These are phyloP conservation scores for Kalanchoe fedtschenkoi DNA, from an alignment of 164 flowering plant genomes.

Conservation along the genomic window DNA sequence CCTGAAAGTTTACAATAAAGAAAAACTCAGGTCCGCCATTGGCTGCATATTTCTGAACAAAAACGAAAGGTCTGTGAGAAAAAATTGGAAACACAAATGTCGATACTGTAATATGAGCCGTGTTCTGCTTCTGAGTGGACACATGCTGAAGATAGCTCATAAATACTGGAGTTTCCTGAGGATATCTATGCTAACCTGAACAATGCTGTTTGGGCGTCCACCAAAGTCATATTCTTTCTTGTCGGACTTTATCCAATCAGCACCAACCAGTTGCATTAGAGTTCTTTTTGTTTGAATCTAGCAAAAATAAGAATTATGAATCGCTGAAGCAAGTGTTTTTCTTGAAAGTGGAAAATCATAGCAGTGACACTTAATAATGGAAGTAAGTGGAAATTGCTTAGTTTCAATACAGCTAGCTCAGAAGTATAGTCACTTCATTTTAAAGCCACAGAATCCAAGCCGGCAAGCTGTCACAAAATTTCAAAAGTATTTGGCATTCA, in stretches of 20 bases:
- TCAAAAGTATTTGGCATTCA: too few species aligned
- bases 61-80: not conserved
- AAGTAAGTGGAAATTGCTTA: too few species aligned
- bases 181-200: conserved; percentile 51
- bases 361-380: not conserved
- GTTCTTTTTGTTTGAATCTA: conserved; percentile 64
- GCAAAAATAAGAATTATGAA: not conserved
- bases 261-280: conserved; percentile 79
- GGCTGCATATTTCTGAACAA: conserved; percentile 70
- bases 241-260: conserved; percentile 80
- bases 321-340: not conserved
- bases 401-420: too few species aligned
- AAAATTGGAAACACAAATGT: not conserved
- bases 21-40: conserved; percentile 78
- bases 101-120: not conserved
- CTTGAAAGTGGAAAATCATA: not conserved
- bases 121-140: too few species aligned
- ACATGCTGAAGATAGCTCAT: not conserved
- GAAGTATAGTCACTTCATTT: too few species aligned
- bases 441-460: too few species aligned
- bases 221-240: conserved; percentile 78
- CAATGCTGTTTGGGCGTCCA: conserved; percentile 63
- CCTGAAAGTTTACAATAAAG: conserved; percentile 83
- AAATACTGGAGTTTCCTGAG: not conserved
- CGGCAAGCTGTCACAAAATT: too few species aligned